Conservation (phyloP, 768 basidiomycete genomes). For the Mycena venus region DNA sequence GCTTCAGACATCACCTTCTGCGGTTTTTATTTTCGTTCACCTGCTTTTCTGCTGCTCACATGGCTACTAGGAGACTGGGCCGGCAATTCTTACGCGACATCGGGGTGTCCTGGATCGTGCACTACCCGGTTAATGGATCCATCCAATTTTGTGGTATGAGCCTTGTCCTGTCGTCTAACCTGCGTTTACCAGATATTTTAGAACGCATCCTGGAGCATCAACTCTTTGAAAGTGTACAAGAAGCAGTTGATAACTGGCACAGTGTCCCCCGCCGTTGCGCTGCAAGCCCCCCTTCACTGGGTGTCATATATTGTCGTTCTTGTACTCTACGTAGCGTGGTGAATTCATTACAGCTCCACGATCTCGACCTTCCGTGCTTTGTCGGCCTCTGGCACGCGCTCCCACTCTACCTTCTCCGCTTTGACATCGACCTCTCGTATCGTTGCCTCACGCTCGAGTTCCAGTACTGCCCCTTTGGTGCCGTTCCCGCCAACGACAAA, state of each 20-base stretch:
- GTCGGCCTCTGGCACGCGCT: background rate
- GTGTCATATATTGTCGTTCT: background rate
- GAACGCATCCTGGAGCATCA: slow-evolving; percentile 89
- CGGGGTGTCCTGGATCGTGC: slow-evolving; percentile 85
- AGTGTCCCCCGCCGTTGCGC: slow-evolving; percentile 38
- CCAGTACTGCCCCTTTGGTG: background rate
- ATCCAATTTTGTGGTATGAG: slow-evolving; percentile 75
- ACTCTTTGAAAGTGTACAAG: slow-evolving; percentile 81
- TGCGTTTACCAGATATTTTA: slow-evolving; percentile 44
- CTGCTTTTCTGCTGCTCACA: background rate
- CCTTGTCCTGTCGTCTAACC: background rate
- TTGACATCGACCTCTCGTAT: background rate
- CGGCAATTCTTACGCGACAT: slow-evolving; percentile 82
- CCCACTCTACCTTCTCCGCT: slow-evolving; percentile 8
- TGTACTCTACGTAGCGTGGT: background rate
- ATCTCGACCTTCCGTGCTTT: background rate
- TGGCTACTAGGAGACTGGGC: slow-evolving; percentile 79
- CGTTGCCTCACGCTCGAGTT: slow-evolving; percentile 22
- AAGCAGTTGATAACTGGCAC: slow-evolving; percentile 62
- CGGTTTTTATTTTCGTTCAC: slow-evolving; percentile 53
- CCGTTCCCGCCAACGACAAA: background rate
- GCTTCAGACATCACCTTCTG: slow-evolving; percentile 86
- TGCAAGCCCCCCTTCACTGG: slow-evolving; percentile 4
- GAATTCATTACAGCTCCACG: background rate
- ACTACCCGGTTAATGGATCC: slow-evolving; percentile 73